These are phyloP conservation scores for Phoenix roebelenii DNA, from an alignment of 176 grass and related monocot species.

Conservation along the genomic window DNA sequence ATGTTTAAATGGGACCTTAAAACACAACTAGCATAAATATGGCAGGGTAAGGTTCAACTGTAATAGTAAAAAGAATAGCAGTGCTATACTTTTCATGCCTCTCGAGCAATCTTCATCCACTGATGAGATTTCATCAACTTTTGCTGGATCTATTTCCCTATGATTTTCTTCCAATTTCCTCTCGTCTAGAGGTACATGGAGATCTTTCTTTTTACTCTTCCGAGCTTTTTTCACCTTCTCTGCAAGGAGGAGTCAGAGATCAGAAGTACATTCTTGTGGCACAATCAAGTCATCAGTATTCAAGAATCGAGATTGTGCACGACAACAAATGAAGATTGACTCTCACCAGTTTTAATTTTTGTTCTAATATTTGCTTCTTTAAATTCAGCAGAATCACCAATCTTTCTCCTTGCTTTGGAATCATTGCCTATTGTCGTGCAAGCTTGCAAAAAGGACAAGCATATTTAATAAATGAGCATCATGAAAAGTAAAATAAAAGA, in stretches of 20 bases:
- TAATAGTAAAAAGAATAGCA: background rate
- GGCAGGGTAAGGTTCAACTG: background rate
- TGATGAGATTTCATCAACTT: conserved; percentile 41
- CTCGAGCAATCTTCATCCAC: conserved; percentile 75
- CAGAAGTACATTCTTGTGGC: too few species aligned
- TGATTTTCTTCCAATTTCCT: conserved; percentile 20
- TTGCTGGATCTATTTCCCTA: conserved; percentile 31
- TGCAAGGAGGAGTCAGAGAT: conserved; percentile 15
- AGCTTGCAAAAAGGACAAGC: conserved; percentile 16
- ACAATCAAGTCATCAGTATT: conserved; percentile 1
- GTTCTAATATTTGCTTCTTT: conserved; percentile 34
- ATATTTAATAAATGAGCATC: too few species aligned
- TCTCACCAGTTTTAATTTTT: conserved; percentile 43
- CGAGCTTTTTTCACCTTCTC: conserved; percentile 52
- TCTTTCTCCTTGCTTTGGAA: conserved; percentile 16
- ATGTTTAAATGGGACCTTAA: too few species aligned
- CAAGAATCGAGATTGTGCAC: background rate
- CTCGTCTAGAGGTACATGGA: conserved; percentile 19
- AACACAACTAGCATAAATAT: too few species aligned
- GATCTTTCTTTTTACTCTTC: conserved; percentile 30
- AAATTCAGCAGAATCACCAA: conserved; percentile 27
- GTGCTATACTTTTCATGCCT: conserved; percentile 84
- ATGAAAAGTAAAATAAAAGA: too few species aligned
- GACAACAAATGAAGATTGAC: conserved; percentile 6
- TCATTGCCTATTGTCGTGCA: conserved; percentile 1